Evolutionary conservation across 2,329 filamentous ascomycete species (phyloP).

Genomic region (Colletotrichum sansevieriae): DNA sequence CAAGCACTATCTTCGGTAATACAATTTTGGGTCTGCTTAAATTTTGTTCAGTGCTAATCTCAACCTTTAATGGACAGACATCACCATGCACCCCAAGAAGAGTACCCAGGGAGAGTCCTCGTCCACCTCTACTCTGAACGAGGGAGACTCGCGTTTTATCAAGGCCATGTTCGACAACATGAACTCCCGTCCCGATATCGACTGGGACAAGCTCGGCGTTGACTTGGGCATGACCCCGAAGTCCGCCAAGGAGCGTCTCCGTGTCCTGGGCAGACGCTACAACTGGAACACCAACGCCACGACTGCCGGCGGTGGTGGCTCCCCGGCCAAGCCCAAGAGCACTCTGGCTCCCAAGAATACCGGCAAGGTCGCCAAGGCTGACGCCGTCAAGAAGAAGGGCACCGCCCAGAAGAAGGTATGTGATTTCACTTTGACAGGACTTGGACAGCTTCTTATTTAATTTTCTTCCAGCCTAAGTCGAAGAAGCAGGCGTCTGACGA

Average conservation of each 20-base stretch:
- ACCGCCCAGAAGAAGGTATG: slow-evolving; percentile 46
- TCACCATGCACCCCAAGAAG: slow-evolving; percentile 52
- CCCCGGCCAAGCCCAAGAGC: slow-evolving; percentile 49
- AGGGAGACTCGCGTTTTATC: slow-evolving; percentile 54
- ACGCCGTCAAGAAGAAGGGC: slow-evolving; percentile 45
- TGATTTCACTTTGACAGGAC: background rate
- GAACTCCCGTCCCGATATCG: slow-evolving; percentile 54
- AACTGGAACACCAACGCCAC: slow-evolving; percentile 51
- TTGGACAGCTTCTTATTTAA: background rate
- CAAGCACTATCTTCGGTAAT: no score
- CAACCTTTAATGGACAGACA: background rate
- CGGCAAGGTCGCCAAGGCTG: slow-evolving; percentile 51
- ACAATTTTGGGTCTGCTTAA: no score
- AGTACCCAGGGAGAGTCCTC: slow-evolving; percentile 43
- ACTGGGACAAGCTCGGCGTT: slow-evolving; percentile 56
- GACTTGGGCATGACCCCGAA: slow-evolving; percentile 51
- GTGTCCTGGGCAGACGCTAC: slow-evolving; percentile 56
- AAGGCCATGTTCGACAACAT: slow-evolving; percentile 58
- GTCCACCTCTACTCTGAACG: slow-evolving; percentile 47
- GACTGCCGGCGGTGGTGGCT: slow-evolving; percentile 1
- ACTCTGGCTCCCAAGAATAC: slow-evolving; percentile 42
- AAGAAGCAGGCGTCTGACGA: background rate
- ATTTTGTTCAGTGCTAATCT: background rate
- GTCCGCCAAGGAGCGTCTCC: slow-evolving; percentile 57
- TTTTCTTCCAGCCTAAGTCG: slow-evolving; percentile 5